Evolutionary conservation across 441 rosid species (phyloP), one percentile per base, ranked within the genome.

Genomic region (Corymbia citriodora): DNA sequence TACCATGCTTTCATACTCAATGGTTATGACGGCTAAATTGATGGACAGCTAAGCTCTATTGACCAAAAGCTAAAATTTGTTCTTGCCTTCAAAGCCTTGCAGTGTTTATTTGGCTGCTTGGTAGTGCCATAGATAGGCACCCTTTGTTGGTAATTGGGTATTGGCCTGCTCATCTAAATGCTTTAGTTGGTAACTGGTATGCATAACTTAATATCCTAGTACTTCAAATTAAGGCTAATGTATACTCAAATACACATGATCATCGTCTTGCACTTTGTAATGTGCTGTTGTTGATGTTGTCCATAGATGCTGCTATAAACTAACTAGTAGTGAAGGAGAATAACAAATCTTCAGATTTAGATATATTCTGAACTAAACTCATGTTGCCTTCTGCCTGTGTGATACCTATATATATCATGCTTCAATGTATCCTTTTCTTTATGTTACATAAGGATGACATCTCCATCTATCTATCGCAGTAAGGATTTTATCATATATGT

Each of bases 401-500:
- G 55, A 52, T 88, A 33, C 82, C n/a, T 52, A 13, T 19, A 3
- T 3, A 13, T 11, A 63, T 18, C 74, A 88, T 88, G 85, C 74
- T 48, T 88, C 55, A 70, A 79, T 40, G 27, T 54, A 50, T 81
- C 68, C 90, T 57, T 45, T 49, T 89, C 90, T 63, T 55, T 79
- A 87, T 89, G 49, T 17, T n/a, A 82, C 90, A 36, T 36, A 72
- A 72, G 65, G 55, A 45, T 70, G 49, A 50, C 79, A 18, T 88
- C 33, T 36, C 55, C 63, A 49, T n/a, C 65, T 52, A 65, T 27
- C n/a, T 70, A 15, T 29, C 93, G 94, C 98, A 96, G 99, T 93
- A 95, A 95, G 82, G 99, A 97, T 91, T 97, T 96, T 90, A 93
- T 97, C 86, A 94, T 97, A 96, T 92, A 95, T 87, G 96, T 95